Percentiles rank a stretch among this genome's conserved stretches.
phyloP scores from a whole-genome alignment of 805 yeast species.

The Starmerella roubikii region DNA sequence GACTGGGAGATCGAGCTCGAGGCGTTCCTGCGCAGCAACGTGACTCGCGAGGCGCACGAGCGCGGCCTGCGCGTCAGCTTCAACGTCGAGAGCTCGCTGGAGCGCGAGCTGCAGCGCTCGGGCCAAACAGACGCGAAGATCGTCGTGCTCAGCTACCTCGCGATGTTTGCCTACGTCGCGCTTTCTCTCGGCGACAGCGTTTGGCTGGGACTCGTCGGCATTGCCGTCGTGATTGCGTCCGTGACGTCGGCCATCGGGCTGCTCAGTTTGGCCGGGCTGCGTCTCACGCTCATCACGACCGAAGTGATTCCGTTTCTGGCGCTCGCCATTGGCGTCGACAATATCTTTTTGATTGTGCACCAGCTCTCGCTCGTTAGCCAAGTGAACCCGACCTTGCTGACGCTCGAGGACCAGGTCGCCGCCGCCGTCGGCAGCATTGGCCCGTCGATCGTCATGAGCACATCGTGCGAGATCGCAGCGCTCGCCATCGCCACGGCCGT shows the following conservation, averaged over 20 bases:
- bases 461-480: slow-evolving; percentile 65
- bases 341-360: slow-evolving; percentile 73
- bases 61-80: slow-evolving; percentile 53
- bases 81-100: slow-evolving; percentile 71
- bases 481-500: slow-evolving; percentile 69
- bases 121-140: slow-evolving; percentile 66
- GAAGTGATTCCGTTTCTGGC: slow-evolving; percentile 92
- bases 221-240: slow-evolving; percentile 64
- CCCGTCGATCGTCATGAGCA: slow-evolving; percentile 71
- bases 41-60: slow-evolving; percentile 35
- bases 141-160: slow-evolving; percentile 58
- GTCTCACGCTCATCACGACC: slow-evolving; percentile 83
- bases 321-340: slow-evolving; percentile 92
- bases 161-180: slow-evolving; percentile 82
- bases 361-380: slow-evolving; percentile 49
- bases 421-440: slow-evolving; percentile 62
- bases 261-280: slow-evolving; percentile 60
- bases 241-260: slow-evolving; percentile 74
- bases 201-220: slow-evolving; percentile 71
- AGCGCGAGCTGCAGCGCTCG: slow-evolving; percentile 69
- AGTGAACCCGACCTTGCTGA: slow-evolving; percentile 31
- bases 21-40: slow-evolving; percentile 31
- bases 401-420: slow-evolving; percentile 46
- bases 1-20: slow-evolving; percentile 67
- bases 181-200: slow-evolving; percentile 69